Evolutionary conservation across 2,329 filamentous ascomycete species (phyloP).

Genomic region (Arthroderma sp.): DNA sequence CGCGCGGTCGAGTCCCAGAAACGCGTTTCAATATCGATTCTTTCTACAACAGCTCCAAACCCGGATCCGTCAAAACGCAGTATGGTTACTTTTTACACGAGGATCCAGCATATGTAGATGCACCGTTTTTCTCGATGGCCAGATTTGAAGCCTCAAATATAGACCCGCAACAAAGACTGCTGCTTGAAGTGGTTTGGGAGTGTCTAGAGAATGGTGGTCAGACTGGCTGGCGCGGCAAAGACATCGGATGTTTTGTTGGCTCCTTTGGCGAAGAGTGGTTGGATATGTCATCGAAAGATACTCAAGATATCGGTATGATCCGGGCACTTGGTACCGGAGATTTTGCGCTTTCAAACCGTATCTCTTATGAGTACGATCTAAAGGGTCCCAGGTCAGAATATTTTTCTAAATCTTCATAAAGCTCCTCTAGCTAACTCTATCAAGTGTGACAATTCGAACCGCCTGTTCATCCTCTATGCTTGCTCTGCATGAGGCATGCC

Average conservation of each 20-base stretch:
- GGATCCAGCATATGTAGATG: neutral
- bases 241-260: neutral
- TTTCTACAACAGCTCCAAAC: neutral
- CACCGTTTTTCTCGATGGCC: constrained; percentile 12
- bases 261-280: neutral
- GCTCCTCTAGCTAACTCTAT: neutral
- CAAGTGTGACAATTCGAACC: constrained; percentile 14
- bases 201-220: constrained; percentile 65
- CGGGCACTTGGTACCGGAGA: neutral
- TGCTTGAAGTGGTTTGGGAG: constrained; percentile 65
- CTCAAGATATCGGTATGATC: neutral
- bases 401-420: neutral
- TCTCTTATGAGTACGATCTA: constrained; percentile 13
- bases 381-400: constrained; percentile 8
- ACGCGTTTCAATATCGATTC: constrained; percentile 15
- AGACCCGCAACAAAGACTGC: constrained; percentile 68
- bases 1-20: constrained; percentile 9
- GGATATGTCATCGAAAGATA: neutral
- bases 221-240: neutral
- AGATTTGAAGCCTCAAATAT: constrained; percentile 35
- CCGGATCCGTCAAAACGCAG: neutral
- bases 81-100: neutral
- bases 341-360: constrained; percentile 7
- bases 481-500: constrained; percentile 14
- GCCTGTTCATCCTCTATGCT: constrained; percentile 14